Percentiles rank a stretch among this genome's conserved stretches.
These are phyloP conservation scores for Rhizodiscina lignyota DNA, from an alignment of 495 filamentous ascomycete genomes.

Conservation along the genomic window DNA sequence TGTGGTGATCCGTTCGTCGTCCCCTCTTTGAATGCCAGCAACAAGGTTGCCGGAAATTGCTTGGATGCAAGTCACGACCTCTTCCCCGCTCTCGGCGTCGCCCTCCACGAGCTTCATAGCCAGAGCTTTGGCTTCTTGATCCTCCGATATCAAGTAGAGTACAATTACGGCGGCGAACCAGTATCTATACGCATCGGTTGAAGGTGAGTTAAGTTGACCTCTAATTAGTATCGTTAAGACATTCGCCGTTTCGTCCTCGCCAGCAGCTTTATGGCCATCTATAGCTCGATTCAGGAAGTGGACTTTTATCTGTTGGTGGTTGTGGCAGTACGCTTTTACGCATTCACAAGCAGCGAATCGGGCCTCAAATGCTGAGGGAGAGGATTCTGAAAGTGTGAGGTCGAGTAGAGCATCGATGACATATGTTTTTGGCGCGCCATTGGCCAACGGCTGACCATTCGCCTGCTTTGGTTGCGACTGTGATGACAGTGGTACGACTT, in stretches of 20 bases:
- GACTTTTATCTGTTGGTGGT: conserved; percentile 57
- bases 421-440: conserved; percentile 47
- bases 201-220: conserved; percentile 13
- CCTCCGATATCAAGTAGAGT: conserved; percentile 76
- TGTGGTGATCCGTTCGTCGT: conserved; percentile 67
- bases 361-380: conserved; percentile 54
- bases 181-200: conserved; percentile 68
- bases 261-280: conserved; percentile 55
- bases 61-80: conserved; percentile 90
- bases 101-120: conserved; percentile 78
- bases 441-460: conserved; percentile 25
- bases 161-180: conserved; percentile 89
- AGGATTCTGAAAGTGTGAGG: conserved; percentile 51
- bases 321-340: conserved; percentile 78
- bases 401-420: conserved; percentile 92
- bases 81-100: conserved; percentile 78
- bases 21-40: conserved; percentile 49
- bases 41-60: conserved; percentile 68
- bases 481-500: conserved; percentile 42
- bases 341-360: conserved; percentile 77
- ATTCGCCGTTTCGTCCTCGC: conserved; percentile 76
- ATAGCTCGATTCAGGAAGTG: conserved; percentile 85
- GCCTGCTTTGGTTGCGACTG: conserved; percentile 18
- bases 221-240: conserved; percentile 67
- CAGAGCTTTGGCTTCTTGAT: conserved; percentile 58